phyloP scores from a whole-genome alignment of 2,329 filamentous ascomycete genomes.

The Whalleya microplaca region DNA sequence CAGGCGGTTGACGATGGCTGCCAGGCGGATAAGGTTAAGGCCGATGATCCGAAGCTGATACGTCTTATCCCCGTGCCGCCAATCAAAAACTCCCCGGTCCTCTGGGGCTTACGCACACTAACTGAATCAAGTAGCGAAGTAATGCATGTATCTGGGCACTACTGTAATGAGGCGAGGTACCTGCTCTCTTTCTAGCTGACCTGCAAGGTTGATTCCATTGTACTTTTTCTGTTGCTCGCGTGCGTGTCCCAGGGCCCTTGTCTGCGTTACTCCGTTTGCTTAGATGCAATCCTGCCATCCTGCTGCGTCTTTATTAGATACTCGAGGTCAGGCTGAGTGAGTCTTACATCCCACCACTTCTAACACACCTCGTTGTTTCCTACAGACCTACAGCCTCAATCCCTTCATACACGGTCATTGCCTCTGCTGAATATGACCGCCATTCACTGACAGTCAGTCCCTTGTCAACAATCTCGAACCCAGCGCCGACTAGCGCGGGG shows the following conservation, averaged over 20 bases:
- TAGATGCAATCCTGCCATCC: no score
- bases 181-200: not conserved
- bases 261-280: no score
- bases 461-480: not conserved
- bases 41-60: slow-evolving; percentile 6
- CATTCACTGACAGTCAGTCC: not conserved
- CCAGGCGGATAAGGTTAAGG: slow-evolving; percentile 14
- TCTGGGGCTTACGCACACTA: not conserved
- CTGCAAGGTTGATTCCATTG: not conserved
- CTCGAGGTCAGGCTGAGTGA: not conserved
- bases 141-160: no score
- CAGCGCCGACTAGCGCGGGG: not conserved
- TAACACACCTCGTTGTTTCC: not conserved
- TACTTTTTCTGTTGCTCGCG: not conserved
- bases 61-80: slow-evolving; percentile 12
- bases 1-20: no score
- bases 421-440: not conserved
- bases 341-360: not conserved
- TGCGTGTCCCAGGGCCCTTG: not conserved
- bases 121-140: not conserved
- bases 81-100: slow-evolving; percentile 1
- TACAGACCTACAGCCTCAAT: not conserved
- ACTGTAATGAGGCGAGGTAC: no score
- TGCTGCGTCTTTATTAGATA: not conserved
- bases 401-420: not conserved